These are phyloP conservation scores for Spathaspora arborariae DNA, from an alignment of 805 yeast species.

Conservation along the genomic window DNA sequence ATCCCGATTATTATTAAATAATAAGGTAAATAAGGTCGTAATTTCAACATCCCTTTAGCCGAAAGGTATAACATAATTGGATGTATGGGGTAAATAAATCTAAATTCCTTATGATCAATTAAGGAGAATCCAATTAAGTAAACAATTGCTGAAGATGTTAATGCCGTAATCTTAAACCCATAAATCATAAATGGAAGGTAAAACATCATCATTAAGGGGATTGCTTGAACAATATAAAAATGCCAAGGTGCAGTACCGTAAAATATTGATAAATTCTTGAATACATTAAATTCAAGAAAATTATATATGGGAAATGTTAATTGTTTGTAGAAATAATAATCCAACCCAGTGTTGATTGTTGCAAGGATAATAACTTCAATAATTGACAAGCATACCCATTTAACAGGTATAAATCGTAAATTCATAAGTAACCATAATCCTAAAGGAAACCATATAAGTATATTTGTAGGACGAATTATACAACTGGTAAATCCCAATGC, in stretches of 20 bases:
- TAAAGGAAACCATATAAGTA: constrained; percentile 65
- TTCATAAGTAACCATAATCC: constrained; percentile 36
- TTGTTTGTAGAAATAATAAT: constrained; percentile 56
- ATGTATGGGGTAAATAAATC: constrained; percentile 82
- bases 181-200: constrained; percentile 57
- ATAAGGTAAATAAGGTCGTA: neutral
- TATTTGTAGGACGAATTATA: constrained; percentile 81
- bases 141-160: constrained; percentile 14
- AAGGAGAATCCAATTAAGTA: constrained; percentile 58
- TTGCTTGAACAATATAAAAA: constrained; percentile 77
- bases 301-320: constrained; percentile 60
- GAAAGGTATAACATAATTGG: constrained; percentile 56
- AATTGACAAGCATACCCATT: constrained; percentile 16
- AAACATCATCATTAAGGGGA: constrained; percentile 71
- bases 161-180: constrained; percentile 4
- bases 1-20: constrained; percentile 14
- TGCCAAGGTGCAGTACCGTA: constrained; percentile 86
- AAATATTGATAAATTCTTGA: constrained; percentile 67
- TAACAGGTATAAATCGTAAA: constrained; percentile 8
- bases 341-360: constrained; percentile 41
- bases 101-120: constrained; percentile 82
- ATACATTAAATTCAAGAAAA: constrained; percentile 75
- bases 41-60: constrained; percentile 10
- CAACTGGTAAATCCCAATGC: constrained; percentile 41
- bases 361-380: constrained; percentile 25